Conservation (phyloP, 371 early-diverging fungal species). For the Actinomortierella ambigua region DNA sequence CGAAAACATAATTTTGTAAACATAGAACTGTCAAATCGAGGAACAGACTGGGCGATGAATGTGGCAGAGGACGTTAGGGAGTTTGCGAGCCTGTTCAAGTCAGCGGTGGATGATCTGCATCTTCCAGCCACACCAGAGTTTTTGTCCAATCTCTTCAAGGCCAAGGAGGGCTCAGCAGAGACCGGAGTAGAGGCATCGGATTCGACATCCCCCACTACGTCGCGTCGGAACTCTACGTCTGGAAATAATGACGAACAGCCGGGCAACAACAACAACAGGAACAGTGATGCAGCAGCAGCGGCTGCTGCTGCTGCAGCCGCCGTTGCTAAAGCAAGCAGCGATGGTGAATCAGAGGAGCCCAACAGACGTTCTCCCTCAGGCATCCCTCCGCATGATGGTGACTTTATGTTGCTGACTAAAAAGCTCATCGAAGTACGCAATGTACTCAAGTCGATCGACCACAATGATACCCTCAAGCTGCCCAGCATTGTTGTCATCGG, state of each 20-base stretch:
- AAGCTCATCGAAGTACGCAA: conserved; percentile 94
- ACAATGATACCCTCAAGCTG: conserved; percentile 77
- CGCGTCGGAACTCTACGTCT: conserved; percentile 16
- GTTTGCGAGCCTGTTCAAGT: conserved; percentile 28
- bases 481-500: conserved; percentile 99
- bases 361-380: conserved; percentile 16
- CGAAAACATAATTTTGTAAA: conserved; percentile 3
- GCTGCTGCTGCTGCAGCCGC: conserved; percentile 28
- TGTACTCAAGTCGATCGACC: conserved; percentile 84
- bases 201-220: conserved; percentile 9
- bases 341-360: conserved; percentile 23
- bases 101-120: conserved; percentile 33
- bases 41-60: conserved; percentile 41
- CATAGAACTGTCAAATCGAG: conserved; percentile 46
- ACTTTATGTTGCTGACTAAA: conserved; percentile 89
- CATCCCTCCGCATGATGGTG: conserved; percentile 60
- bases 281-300: conserved; percentile 38
- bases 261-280: conserved; percentile 23
- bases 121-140: conserved; percentile 41
- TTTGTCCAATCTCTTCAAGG: conserved; percentile 35
- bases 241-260: conserved; percentile 14
- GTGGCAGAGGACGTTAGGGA: conserved; percentile 35
- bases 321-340: conserved; percentile 31
- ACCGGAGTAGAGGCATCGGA: conserved; percentile 10
- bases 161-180: no score